Evolutionary conservation across 176 grass and related monocot species (phyloP), one percentile per base, ranked within the genome.

Genomic region (Zizania latifolia): DNA sequence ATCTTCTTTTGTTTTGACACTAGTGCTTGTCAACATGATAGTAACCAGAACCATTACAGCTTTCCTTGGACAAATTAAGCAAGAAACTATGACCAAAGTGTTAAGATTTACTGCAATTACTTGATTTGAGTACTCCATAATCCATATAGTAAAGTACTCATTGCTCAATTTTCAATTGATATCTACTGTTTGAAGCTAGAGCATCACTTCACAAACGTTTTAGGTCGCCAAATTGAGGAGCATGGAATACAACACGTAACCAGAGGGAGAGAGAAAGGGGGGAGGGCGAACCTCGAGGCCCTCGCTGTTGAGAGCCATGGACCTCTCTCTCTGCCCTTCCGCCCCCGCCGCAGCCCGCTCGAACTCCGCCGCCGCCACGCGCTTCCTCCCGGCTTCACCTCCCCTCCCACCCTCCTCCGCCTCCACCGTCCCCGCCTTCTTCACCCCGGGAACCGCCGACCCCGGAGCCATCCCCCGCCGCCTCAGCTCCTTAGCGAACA

Each of bases 281-380:
- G 10, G 2, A 7, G 10, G 2, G 68, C 61, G 16, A 57, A 98
- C 91, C 94, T 94, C 89, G 48, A 98, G 71, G 36, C 94, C 91
- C 68, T 98, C 89, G 54, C 89, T 98, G 71, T 98, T 92, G 81
- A 94, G 86, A 27, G 84, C 79, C 91, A 94, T 84, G 70, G 94
- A 92, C 13, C 78, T 74, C 57, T 89, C 82, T 45, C 91, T 83
- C 79, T 98, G 89, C 23, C 88, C 85, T 35, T 86, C 93, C 5
- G 72, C 22, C 40, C 28, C 75, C 21, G 71, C 71, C 0, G 90
- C 63, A 10, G 53, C 88, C 51, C 79, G 85, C 40, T 90, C 85
- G 55, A 67, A 78, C 83, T 86, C 93, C 51, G 77, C 76, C 24
- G 84, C 80, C 27, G 85, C 72, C 48, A 40, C 65, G 41, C 66